phyloP scores from a whole-genome alignment of 192 early-diverging fungal species.

The Coemansia sp. region DNA sequence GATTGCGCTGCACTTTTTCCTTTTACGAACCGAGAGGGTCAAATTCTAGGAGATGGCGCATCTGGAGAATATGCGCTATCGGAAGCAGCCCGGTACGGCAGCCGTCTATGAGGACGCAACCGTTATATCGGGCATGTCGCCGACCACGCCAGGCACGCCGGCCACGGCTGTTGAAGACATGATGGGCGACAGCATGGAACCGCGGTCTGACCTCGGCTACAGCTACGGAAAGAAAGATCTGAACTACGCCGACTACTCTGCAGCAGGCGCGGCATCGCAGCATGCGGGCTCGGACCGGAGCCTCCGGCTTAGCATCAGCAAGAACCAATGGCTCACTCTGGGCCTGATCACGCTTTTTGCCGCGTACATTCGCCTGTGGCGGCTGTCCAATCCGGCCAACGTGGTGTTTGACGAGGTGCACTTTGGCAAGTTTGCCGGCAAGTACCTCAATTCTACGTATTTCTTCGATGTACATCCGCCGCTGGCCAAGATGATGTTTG shows the following conservation, averaged over 20 bases:
- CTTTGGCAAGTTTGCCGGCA: constrained; percentile 94
- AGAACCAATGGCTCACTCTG: constrained; percentile 51
- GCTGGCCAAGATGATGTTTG: constrained; percentile 89
- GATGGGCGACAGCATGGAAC: constrained; percentile 12
- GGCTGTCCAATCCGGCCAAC: constrained; percentile 41
- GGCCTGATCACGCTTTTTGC: constrained; percentile 44
- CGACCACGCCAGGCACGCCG: constrained; percentile 22
- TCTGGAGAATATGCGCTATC: constrained; percentile 55
- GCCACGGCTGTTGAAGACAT: constrained; percentile 22
- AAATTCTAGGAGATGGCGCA: constrained; percentile 38
- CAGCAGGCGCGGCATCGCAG: constrained; percentile 7
- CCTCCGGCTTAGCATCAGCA: constrained; percentile 32
- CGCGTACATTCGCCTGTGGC: constrained; percentile 52
- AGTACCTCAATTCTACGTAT: constrained; percentile 82
- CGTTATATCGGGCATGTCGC: constrained; percentile 49
- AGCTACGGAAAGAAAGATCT: constrained; percentile 55
- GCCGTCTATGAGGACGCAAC: constrained; percentile 49
- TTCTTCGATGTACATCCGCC: constrained; percentile 98
- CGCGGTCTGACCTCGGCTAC: constrained; percentile 35
- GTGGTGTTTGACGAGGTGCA: constrained; percentile 95
- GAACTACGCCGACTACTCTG: constrained; percentile 21
- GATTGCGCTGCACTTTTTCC: neutral
- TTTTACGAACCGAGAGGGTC: neutral
- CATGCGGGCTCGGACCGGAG: constrained; percentile 20
- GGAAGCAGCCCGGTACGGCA: constrained; percentile 51